Conservation (phyloP, 257 asterid species). For the Gynochthodes officinalis region DNA sequence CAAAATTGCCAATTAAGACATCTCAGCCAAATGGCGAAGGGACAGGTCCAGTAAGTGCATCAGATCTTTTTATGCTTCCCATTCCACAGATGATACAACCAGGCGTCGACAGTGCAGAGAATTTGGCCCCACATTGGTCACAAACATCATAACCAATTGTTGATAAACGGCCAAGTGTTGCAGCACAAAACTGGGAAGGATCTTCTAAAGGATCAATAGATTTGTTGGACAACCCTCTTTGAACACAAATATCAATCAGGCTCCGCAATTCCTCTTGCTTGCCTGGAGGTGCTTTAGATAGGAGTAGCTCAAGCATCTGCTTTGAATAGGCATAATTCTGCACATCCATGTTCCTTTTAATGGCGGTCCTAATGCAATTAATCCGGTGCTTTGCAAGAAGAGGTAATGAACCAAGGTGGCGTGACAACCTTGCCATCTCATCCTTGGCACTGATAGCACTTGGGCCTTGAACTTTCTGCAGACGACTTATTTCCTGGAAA, state of each 20-base stretch:
- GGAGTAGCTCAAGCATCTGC: conserved; percentile 91
- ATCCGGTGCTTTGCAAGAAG: conserved; percentile 96
- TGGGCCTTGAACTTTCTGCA: conserved; percentile 94
- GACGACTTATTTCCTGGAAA: conserved; percentile 80
- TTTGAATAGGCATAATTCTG: conserved; percentile 91
- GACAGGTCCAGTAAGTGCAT: conserved; percentile 83
- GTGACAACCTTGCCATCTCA: conserved; percentile 93
- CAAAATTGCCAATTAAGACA: conserved; percentile 6
- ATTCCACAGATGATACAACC: conserved; percentile 99
- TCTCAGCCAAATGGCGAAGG: conserved; percentile 89
- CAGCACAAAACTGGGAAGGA: conserved; percentile 96
- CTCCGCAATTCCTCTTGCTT: conserved; percentile 97
- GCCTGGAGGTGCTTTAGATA: conserved; percentile 90
- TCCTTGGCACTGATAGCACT: conserved; percentile 97
- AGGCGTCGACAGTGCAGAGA: conserved; percentile 85
- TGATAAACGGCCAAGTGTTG: conserved; percentile 91
- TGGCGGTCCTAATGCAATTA: conserved; percentile 91
- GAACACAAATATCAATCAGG: conserved; percentile 82
- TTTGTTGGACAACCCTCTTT: conserved; percentile 86
- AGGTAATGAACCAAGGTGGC: conserved; percentile 94
- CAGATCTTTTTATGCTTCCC: conserved; percentile 99
- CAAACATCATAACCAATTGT: conserved; percentile 97
- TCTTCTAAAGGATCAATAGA: conserved; percentile 96
- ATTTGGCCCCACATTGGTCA: conserved; percentile 96
- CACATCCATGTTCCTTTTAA: conserved; percentile 95